Conservation (phyloP, 495 filamentous ascomycete genomes). For the Aspergillus ellipticus region DNA sequence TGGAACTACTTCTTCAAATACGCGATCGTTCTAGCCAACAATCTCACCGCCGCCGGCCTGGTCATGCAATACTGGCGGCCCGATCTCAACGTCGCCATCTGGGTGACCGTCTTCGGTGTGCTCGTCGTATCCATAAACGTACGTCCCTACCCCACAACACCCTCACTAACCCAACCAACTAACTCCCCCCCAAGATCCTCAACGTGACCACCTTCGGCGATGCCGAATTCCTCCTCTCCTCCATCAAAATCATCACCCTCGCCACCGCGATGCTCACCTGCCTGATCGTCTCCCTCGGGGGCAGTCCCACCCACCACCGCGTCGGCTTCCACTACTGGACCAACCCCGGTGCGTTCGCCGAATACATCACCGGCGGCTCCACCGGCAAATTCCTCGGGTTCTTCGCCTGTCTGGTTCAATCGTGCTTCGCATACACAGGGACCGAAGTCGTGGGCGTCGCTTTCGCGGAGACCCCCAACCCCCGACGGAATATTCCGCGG, state of each 20-base stretch:
- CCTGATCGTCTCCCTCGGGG: slow-evolving; percentile 34
- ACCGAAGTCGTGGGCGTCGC: slow-evolving; percentile 11
- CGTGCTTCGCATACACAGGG: slow-evolving; percentile 8
- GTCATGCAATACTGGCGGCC: slow-evolving; percentile 12
- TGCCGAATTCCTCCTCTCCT: slow-evolving; percentile 62
- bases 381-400: slow-evolving; percentile 72
- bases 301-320: slow-evolving; percentile 62
- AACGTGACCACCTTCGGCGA: slow-evolving; percentile 65
- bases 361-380: slow-evolving; percentile 53
- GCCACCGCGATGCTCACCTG: slow-evolving; percentile 51
- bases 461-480: slow-evolving; percentile 4
- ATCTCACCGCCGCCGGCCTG: slow-evolving; percentile 8
- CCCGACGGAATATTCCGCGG: slow-evolving; percentile 5
- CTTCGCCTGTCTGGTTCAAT: slow-evolving; percentile 51
- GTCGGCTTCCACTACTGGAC: slow-evolving; percentile 67
- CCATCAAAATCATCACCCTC: slow-evolving; percentile 57
- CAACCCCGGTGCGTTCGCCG: slow-evolving; percentile 26
- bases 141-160: neutral
- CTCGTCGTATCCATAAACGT: slow-evolving; percentile 6
- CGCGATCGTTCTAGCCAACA: neutral
- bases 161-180: too few species aligned
- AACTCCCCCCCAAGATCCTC: too few species aligned
- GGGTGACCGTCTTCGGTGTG: slow-evolving; percentile 3
- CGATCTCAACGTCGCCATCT: slow-evolving; percentile 9
- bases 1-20: slow-evolving; percentile 15